Base-by-base conservation (phyloP, 164 flowering plant genomes). In the Dillenia suffruticosa region DNA sequence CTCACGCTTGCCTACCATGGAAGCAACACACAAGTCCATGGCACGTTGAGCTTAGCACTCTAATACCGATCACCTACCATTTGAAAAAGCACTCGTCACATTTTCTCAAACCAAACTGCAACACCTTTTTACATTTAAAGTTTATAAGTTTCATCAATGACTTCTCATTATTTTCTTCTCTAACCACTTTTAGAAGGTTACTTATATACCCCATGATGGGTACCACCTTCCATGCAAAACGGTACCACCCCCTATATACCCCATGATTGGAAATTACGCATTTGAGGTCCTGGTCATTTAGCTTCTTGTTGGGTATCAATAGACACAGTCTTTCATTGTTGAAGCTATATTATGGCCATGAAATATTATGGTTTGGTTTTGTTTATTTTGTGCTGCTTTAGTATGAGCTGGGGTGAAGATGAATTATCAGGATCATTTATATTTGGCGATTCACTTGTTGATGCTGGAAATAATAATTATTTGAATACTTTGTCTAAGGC, bases 381-480 rank as follows among this genome's bases (percentile, higher is more conserved):
- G n/a, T 43, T 68, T n/a, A 9, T 72, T 16, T 12, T 75, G 8
- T 14, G 62, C 44, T 44, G 69, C 52, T 17, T 51, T 26, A 57
- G 45, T 19, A 60, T 70, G 67, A 62, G 45, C 48, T 62, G 60
- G 17, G 78, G 64, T 16, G 77, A 61, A 49, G 79, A 68, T 19
- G 62, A 46, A 2, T 64, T 77, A 5, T 96, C 87, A 46, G 95
- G 88, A 65, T 91, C 96, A 12, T 94, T 80, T 61, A 74, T 94
- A 51, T 94, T 94, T 61, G 96, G 99, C 2, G 99, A 94, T 70
- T 94, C 99, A 3, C 76, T 91, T 1, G 99, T 91, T 1, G 99
- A 94, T 67, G 93, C 96, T 0, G 96, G 99, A 10, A 91, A 94
- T 56, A 94, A 94, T 49, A 94, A 94, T 61, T 94, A 73, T 65